A percentile compares a stretch with the other conserved stretches of the same genome.
These are phyloP conservation scores for Pseudogymnoascus sp. DNA, from an alignment of 2,329 filamentous ascomycete species.

Conservation along the genomic window DNA sequence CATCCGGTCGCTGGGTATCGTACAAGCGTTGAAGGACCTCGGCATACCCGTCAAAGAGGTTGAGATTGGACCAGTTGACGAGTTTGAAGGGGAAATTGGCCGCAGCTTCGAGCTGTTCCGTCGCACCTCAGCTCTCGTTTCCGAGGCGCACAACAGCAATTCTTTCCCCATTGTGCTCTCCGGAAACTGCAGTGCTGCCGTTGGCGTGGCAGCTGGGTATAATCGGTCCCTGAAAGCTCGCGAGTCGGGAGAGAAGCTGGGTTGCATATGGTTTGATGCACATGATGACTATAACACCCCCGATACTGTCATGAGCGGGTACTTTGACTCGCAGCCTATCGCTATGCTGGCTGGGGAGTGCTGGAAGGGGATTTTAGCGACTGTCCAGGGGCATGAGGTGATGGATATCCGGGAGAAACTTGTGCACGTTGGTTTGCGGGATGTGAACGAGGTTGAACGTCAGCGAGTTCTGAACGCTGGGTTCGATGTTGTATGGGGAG, in stretches of 20 bases:
- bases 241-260: slow-evolving; percentile 17
- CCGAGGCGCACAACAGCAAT: slow-evolving; percentile 18
- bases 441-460: slow-evolving; percentile 25
- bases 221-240: background rate
- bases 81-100: slow-evolving; percentile 34
- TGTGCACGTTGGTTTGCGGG: slow-evolving; percentile 24
- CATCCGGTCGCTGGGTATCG: slow-evolving; percentile 26
- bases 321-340: slow-evolving; percentile 31
- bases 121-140: slow-evolving; percentile 28
- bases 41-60: slow-evolving; percentile 21
- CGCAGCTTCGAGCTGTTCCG: slow-evolving; percentile 34
- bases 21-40: slow-evolving; percentile 22
- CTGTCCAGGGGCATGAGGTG: slow-evolving; percentile 25
- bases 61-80: slow-evolving; percentile 26
- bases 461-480: slow-evolving; percentile 26
- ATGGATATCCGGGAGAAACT: slow-evolving; percentile 17
- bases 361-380: slow-evolving; percentile 26
- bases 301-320: slow-evolving; percentile 29
- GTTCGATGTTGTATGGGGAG: slow-evolving; percentile 26
- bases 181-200: slow-evolving; percentile 32
- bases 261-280: slow-evolving; percentile 36
- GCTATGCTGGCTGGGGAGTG: slow-evolving; percentile 31
- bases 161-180: slow-evolving; percentile 34
- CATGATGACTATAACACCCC: slow-evolving; percentile 36
- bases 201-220: slow-evolving; percentile 31